A percentile compares a stretch with the other conserved stretches of the same genome.
Conservation (phyloP, 768 basidiomycete genomes). For the Termitomyces titanicus region DNA sequence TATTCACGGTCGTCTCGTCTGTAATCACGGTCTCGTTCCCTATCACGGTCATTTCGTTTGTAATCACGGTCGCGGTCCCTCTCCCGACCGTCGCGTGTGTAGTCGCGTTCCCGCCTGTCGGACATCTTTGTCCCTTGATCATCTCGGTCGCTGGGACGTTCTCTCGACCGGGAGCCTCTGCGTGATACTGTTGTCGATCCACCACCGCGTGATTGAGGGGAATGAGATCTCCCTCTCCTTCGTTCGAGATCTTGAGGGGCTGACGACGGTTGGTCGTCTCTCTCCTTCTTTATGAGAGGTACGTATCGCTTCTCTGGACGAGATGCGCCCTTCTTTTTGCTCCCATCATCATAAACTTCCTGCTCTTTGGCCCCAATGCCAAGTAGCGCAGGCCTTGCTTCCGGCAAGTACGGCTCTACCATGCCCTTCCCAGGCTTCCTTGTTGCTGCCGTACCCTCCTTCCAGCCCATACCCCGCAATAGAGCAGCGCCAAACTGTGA, state of each 20-base stretch:
- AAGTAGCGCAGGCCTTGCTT: constrained; percentile 77
- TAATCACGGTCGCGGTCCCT: constrained; percentile 7
- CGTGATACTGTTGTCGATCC: constrained; percentile 42
- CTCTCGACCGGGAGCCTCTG: constrained; percentile 50
- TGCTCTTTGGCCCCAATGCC: constrained; percentile 94
- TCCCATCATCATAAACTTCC: constrained; percentile 69
- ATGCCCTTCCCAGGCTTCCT: constrained; percentile 58
- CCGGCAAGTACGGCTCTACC: constrained; percentile 78
- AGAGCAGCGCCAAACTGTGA: constrained; percentile 92
- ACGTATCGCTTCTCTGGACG: constrained; percentile 75
- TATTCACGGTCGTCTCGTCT: constrained; percentile 10
- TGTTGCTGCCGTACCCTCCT: constrained; percentile 71
- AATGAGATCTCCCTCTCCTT: constrained; percentile 33
- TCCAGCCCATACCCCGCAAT: constrained; percentile 96
- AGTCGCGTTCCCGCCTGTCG: constrained; percentile 14
- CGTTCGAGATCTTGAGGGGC: constrained; percentile 11
- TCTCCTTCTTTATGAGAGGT: constrained; percentile 75
- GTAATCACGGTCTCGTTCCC: constrained; percentile 4
- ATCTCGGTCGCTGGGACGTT: constrained; percentile 29
- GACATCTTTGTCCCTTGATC: constrained; percentile 22
- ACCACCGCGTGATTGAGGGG: constrained; percentile 27
- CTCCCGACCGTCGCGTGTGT: constrained; percentile 9
- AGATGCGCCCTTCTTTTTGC: constrained; percentile 43
- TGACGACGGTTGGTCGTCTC: constrained; percentile 29
- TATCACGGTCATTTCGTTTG: constrained; percentile 5